phyloP scores from a whole-genome alignment of 164 flowering plant genomes.

The Paratinospora sagittata region DNA sequence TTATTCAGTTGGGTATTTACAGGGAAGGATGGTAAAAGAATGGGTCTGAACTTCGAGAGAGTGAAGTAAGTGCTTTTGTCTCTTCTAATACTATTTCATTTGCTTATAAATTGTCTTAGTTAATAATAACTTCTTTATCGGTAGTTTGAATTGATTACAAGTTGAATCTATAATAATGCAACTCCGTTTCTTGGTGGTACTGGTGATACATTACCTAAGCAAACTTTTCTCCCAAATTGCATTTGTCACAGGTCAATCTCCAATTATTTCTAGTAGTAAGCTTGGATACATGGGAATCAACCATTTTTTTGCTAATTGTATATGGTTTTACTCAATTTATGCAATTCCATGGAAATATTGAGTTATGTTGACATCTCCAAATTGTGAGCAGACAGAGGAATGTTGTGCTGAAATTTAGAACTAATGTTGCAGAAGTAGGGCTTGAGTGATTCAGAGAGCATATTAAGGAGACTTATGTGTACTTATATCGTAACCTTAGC shows the following conservation, averaged over 20 bases:
- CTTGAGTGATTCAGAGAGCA: no score
- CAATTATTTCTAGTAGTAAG: neutral
- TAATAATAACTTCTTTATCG: no score
- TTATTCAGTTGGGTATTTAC: slow-evolving; percentile 5
- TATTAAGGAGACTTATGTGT: no score
- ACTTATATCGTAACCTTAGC: no score
- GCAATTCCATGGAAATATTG: no score
- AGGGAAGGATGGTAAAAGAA: slow-evolving; percentile 93
- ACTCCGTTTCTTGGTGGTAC: neutral
- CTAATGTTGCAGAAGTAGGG: no score
- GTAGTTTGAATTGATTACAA: neutral
- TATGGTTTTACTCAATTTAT: no score
- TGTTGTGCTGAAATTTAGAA: no score
- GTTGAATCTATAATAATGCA: neutral
- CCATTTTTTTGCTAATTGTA: no score
- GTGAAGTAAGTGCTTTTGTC: slow-evolving; percentile 58
- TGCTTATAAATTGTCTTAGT: neutral
- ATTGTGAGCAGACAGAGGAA: no score
- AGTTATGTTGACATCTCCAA: no score
- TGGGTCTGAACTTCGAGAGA: slow-evolving; percentile 94
- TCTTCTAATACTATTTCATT: neutral
- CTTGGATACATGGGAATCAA: no score
- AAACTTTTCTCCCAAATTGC: neutral
- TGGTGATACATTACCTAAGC: neutral
- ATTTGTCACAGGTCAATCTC: neutral